These are phyloP conservation scores for Cydonia oblonga DNA, from an alignment of 331 rosid genomes.

Conservation along the genomic window DNA sequence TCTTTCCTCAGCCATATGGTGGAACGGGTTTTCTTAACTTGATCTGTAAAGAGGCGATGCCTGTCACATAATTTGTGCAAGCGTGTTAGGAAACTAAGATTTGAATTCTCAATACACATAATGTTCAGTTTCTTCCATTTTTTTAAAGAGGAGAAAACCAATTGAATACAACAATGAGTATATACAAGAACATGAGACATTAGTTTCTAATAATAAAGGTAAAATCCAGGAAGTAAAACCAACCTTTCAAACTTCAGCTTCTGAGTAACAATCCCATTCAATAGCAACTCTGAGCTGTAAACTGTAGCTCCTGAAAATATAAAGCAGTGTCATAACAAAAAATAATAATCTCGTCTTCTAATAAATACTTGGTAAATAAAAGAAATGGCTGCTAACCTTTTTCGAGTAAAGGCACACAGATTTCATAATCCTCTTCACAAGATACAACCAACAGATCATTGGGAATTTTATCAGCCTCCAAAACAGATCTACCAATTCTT, in stretches of 20 bases:
- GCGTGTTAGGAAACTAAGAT: conserved; percentile 10
- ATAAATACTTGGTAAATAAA: background rate
- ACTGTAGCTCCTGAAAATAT: conserved; percentile 57
- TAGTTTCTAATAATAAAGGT: background rate
- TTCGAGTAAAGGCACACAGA: conserved; percentile 68
- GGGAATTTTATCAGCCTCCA: conserved; percentile 42
- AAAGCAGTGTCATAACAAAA: conserved; percentile 1
- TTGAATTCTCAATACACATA: background rate
- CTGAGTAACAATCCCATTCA: conserved; percentile 89
- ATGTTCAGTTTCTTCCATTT: background rate
- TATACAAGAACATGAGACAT: background rate
- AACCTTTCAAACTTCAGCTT: conserved; percentile 84
- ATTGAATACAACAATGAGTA: too few relatives aligned
- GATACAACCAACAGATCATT: conserved; percentile 76
- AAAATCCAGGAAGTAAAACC: background rate
- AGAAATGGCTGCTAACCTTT: conserved; percentile 44
- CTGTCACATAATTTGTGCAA: conserved; percentile 25
- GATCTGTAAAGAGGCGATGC: conserved; percentile 59
- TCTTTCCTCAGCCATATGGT: conserved; percentile 75
- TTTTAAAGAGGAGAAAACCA: background rate
- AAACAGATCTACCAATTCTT: conserved; percentile 50
- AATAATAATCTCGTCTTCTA: background rate
- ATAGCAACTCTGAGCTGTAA: conserved; percentile 77
- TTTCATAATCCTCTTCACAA: conserved; percentile 73
- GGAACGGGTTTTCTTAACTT: conserved; percentile 77